A percentile compares a stretch with the other conserved stretches of the same genome.
phyloP scores from a whole-genome alignment of 73 alveolate genomes.

The Paramecium octaurelia region DNA sequence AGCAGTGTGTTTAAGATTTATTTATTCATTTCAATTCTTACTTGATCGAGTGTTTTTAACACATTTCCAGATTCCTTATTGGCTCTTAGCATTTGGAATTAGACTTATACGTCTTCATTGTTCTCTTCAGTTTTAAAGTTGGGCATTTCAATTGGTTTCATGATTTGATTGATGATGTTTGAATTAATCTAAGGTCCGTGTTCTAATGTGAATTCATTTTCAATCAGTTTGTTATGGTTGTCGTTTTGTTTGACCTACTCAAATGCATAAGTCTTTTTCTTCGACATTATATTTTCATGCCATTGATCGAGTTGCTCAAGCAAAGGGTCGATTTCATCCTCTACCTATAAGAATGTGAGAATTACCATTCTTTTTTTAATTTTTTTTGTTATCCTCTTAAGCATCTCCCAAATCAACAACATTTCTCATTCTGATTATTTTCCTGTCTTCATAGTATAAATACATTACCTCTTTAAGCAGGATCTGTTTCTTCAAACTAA shows the following conservation, averaged over 20 bases:
- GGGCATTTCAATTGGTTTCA: conserved; percentile 6
- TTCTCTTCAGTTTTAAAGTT: background rate
- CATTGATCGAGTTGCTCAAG: conserved; percentile 40
- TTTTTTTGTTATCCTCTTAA: background rate
- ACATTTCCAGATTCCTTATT: background rate
- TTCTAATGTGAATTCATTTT: background rate
- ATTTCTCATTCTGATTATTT: conserved; percentile 43
- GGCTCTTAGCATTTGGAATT: conserved; percentile 12
- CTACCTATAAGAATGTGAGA: background rate
- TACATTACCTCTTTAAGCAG: background rate
- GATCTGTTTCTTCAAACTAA: conserved; percentile 48
- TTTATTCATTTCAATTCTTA: conserved; percentile 19
- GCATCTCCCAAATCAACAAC: conserved; percentile 43
- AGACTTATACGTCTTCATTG: background rate
- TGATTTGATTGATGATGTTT: background rate
- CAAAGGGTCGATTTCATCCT: background rate
- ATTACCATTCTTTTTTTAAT: background rate
- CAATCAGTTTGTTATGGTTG: background rate
- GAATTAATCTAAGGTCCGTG: background rate
- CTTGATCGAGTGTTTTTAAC: conserved; percentile 16
- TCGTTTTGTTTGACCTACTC: background rate
- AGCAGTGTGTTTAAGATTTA: background rate
- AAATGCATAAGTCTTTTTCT: background rate
- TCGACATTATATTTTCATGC: conserved; percentile 38
- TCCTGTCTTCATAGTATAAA: conserved; percentile 4